Conservation (phyloP, 192 early-diverging fungal genomes). For the Neocallimastix lanati region DNA sequence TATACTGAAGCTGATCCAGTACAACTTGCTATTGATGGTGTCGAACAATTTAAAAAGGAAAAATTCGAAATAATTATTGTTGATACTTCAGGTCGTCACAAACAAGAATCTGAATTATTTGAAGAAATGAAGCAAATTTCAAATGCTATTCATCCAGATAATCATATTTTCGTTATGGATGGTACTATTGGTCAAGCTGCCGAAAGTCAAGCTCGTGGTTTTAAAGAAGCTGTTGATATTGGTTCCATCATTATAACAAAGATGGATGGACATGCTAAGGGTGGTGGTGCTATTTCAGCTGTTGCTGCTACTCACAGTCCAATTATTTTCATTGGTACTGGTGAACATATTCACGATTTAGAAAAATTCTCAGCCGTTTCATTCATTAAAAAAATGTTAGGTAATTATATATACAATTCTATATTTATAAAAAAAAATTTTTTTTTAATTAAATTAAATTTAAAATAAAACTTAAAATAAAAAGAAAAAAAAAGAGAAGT, state of each 20-base stretch:
- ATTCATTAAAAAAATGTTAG: constrained; percentile 84
- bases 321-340: constrained; percentile 90
- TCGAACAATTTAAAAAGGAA: constrained; percentile 79
- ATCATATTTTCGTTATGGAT: constrained; percentile 95
- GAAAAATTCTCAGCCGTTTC: constrained; percentile 72
- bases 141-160: constrained; percentile 62
- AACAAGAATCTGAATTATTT: constrained; percentile 85
- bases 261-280: constrained; percentile 97
- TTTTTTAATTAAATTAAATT: too few relatives aligned
- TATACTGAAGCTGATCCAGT: constrained; percentile 90
- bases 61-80: constrained; percentile 93
- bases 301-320: constrained; percentile 86
- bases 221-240: constrained; percentile 76
- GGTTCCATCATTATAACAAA: constrained; percentile 96
- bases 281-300: constrained; percentile 94
- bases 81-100: constrained; percentile 93
- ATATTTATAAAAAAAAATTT: too few relatives aligned
- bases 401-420: too few relatives aligned
- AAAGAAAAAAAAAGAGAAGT: too few relatives aligned
- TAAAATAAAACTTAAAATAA: too few relatives aligned
- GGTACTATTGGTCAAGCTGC: constrained; percentile 96
- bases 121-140: constrained; percentile 93
- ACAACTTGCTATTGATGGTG: constrained; percentile 74
- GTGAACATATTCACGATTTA: constrained; percentile 90
- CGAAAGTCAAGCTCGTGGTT: constrained; percentile 77